phyloP scores from a whole-genome alignment of 2,329 filamentous ascomycete genomes.

The Akanthomyces lecanii region DNA sequence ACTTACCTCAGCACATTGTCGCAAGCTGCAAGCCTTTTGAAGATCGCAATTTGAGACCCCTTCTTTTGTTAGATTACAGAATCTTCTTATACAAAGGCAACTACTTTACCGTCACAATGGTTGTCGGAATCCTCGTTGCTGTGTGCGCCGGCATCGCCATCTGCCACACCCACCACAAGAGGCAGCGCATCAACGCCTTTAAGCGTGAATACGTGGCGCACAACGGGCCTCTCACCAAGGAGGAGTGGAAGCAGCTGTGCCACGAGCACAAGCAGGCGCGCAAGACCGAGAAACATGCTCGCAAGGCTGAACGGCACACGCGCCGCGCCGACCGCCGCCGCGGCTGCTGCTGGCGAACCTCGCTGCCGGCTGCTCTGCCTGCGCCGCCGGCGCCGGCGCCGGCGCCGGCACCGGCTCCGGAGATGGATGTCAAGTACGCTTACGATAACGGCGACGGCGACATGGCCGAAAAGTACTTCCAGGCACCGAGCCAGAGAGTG shows the following conservation, averaged over 20 bases:
- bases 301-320: slow-evolving; percentile 1
- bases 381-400: not conserved
- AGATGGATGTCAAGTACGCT: not conserved
- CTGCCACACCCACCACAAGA: slow-evolving; percentile 15
- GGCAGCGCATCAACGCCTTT: slow-evolving; percentile 7
- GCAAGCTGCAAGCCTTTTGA: not conserved
- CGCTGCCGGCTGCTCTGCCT: not conserved
- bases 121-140: slow-evolving; percentile 8
- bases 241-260: slow-evolving; percentile 14
- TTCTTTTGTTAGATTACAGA: not conserved
- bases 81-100: not conserved
- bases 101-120: not conserved
- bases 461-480: not conserved
- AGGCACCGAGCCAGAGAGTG: not conserved
- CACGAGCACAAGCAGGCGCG: slow-evolving; percentile 10
- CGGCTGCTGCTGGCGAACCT: not conserved
- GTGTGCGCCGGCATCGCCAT: slow-evolving; percentile 6
- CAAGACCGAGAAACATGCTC: slow-evolving; percentile 10
- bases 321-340: slow-evolving; percentile 1
- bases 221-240: slow-evolving; percentile 1
- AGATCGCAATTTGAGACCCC: no score
- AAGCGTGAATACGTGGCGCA: not conserved
- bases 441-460: not conserved
- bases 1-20: not conserved
- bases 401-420: not conserved